Percentiles rank a stretch among this genome's conserved stretches.
Conservation (phyloP, 352 stramenopile genomes). For the Globisporangium lucens region DNA sequence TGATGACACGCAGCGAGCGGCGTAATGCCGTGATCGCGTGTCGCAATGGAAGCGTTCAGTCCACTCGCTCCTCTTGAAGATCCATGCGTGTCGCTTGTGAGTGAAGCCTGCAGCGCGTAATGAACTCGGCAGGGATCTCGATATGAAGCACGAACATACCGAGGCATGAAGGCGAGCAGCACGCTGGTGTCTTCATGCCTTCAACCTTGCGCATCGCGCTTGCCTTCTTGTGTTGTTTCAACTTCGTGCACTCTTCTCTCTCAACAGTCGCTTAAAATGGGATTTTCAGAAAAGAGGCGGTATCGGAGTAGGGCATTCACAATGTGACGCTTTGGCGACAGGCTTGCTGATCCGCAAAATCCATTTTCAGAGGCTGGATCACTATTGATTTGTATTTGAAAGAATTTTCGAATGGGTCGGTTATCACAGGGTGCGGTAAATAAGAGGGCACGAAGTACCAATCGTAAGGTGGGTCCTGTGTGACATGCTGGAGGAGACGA, state of each 20-base stretch:
- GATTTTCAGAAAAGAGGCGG: background rate
- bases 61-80: background rate
- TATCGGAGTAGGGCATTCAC: background rate
- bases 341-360: background rate
- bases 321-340: background rate
- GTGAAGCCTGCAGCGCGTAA: background rate
- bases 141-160: background rate
- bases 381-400: background rate
- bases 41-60: background rate
- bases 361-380: background rate
- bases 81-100: background rate
- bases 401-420: background rate
- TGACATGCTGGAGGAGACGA: no score
- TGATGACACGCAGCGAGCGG: background rate
- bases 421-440: background rate
- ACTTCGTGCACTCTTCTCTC: background rate
- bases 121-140: background rate
- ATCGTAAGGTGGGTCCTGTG: no score
- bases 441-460: no score
- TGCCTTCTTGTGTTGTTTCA: background rate
- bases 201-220: constrained; percentile 1
- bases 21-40: background rate
- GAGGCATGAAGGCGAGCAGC: no score
- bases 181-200: background rate
- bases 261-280: background rate